Evolutionary conservation across 805 yeast genomes (phyloP).

Genomic region (Cyberlindnera xylosilytica): DNA sequence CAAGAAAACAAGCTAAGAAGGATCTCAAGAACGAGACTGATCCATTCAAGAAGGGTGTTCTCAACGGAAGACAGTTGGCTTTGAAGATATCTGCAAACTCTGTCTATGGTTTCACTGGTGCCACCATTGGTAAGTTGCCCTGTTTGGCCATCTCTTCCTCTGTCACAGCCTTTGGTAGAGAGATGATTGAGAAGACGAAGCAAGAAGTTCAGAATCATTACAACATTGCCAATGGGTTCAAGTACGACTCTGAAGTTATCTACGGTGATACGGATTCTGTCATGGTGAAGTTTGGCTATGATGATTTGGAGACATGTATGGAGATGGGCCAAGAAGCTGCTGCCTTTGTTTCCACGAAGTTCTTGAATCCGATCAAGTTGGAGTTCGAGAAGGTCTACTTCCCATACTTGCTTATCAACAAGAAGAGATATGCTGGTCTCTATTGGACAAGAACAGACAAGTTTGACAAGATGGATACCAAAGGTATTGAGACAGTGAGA

Average conservation of each 20-base stretch:
- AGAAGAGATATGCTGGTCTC: conserved; percentile 95
- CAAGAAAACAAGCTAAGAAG: conserved; percentile 89
- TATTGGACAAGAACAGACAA: conserved; percentile 94
- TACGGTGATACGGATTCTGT: conserved; percentile 99
- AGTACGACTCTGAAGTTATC: conserved; percentile 84
- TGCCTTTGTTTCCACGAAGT: conserved; percentile 70
- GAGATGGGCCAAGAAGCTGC: conserved; percentile 94
- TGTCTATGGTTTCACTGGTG: conserved; percentile 98
- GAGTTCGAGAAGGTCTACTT: conserved; percentile 96
- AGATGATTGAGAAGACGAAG: conserved; percentile 92
- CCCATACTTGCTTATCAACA: conserved; percentile 91
- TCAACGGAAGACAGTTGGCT: conserved; percentile 97
- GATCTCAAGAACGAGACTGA: conserved; percentile 92
- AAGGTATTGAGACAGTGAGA: conserved; percentile 97
- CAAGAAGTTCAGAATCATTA: conserved; percentile 78
- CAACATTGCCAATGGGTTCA: conserved; percentile 75
- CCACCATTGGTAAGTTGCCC: conserved; percentile 95
- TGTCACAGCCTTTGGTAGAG: conserved; percentile 93
- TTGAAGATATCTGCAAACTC: conserved; percentile 96
- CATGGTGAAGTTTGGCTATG: conserved; percentile 93
- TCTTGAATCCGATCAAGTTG: conserved; percentile 82
- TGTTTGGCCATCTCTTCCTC: conserved; percentile 96
- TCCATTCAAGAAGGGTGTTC: conserved; percentile 88
- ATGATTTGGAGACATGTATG: conserved; percentile 83
- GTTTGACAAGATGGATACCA: conserved; percentile 95